Evolutionary conservation across 176 grass and related monocot species (phyloP), one percentile per base, ranked within the genome.

Genomic region (Poa annua): DNA sequence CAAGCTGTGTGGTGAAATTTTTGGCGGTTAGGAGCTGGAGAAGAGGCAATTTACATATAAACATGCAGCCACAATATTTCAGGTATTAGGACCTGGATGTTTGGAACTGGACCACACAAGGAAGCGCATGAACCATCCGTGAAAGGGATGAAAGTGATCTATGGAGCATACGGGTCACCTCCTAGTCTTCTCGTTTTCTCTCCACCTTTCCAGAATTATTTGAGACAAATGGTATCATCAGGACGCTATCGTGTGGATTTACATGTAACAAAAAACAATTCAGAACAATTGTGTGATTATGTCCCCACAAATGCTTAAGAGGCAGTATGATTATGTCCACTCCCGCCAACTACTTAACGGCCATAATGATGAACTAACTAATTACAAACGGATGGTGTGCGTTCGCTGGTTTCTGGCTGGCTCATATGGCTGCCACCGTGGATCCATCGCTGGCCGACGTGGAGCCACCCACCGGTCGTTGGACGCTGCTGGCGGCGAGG

Each of bases 351-450:
- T 44, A 42, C 67, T 71, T 47, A 47, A 47, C 12, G 5, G 11
- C 21, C 57, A 59, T 81, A 66, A 66, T 80, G 32, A 6, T 4
- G 70, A 34, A 42, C 42, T 66, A 55, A 42, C 42, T 66, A 55
- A 65, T 14, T 78, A 71, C 33, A 76, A n/a, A 50, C 71, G 8
- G 47, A 65, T 57, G 60, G 78, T 32, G 61, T 64, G 26, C 25
- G 2, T 3, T 33, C 26, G 26, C 26, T 64, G 11, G 61, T 64
- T 64, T 16, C 5, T 73, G 8, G 42, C 44, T 50, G 24, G 70
- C 70, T 73, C 70, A 73, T 32, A 10, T 45, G 50, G 39, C 56
- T 79, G 84, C 74, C 84, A 89, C 76, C 50, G 60, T 76, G 82
- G 87, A 81, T 41, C 50, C 70, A 57, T 34, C 9, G 12, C 1